phyloP scores from a whole-genome alignment of 768 basidiomycete species.

The Arthromyces matolae region DNA sequence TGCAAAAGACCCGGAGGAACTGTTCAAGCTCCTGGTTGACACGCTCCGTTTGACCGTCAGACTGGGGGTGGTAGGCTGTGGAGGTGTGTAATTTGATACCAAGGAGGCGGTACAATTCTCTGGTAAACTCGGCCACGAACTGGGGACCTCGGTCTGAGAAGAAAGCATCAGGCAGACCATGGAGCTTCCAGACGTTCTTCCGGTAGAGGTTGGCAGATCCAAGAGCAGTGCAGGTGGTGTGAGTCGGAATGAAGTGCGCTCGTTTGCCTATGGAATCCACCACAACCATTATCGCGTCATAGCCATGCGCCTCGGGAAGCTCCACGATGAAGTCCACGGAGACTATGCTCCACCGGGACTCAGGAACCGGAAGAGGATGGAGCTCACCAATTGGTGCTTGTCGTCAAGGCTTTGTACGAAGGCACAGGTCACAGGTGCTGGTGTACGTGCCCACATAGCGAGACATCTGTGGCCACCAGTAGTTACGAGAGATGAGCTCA shows the following conservation, averaged over 20 bases:
- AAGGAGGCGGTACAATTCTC: no score
- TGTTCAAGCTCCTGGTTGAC: no score
- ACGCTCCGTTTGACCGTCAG: no score
- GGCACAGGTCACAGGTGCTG: conserved; percentile 1
- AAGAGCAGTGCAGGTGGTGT: background rate
- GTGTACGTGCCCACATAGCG: conserved; percentile 17
- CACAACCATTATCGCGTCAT: conserved; percentile 5
- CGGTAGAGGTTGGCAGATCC: conserved; percentile 1
- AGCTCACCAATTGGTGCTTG: background rate
- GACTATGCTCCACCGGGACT: background rate
- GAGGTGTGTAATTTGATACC: no score
- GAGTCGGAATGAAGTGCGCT: conserved; percentile 10
- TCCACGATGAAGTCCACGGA: conserved; percentile 2
- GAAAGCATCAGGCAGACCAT: background rate
- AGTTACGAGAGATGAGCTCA: conserved; percentile 17
- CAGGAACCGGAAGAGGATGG: background rate
- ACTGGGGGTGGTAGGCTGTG: no score
- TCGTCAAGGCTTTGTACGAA: background rate
- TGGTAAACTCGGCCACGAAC: conserved; percentile 2
- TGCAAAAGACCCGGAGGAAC: no score
- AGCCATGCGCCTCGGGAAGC: background rate
- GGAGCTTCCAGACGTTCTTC: conserved; percentile 4
- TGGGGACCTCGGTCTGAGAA: conserved; percentile 6
- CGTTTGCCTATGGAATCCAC: conserved; percentile 1
- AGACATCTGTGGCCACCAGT: conserved; percentile 23